These are phyloP conservation scores for Filobasidium uniguttulatum DNA, from an alignment of 1,284 basidiomycete genomes.

Conservation along the genomic window DNA sequence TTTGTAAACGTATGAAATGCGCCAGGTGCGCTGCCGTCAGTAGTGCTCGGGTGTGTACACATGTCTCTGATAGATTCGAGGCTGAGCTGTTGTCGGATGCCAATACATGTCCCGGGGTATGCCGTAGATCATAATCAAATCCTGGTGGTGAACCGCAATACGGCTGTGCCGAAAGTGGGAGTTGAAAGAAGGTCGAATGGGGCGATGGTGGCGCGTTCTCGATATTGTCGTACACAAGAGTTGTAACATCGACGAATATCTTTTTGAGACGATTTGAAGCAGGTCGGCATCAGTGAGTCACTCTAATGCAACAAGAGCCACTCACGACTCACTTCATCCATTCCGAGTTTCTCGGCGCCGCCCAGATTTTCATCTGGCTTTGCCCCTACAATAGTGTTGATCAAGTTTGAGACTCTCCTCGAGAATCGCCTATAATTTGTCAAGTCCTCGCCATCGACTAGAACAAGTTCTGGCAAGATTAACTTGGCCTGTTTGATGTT, in stretches of 20 bases:
- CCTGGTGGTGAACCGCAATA: background rate
- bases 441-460: slow-evolving; percentile 36
- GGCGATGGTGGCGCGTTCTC: background rate
- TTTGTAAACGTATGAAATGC: slow-evolving; percentile 22
- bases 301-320: background rate
- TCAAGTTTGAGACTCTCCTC: slow-evolving; percentile 23
- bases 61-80: too few relatives aligned
- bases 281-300: background rate
- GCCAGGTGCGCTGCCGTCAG: slow-evolving; percentile 28
- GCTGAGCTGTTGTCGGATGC: too few relatives aligned
- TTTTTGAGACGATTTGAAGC: background rate
- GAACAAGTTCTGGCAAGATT: slow-evolving; percentile 22
- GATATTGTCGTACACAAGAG: slow-evolving; percentile 26
- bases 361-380: background rate
- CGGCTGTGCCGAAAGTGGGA: background rate
- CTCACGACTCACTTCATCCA: slow-evolving; percentile 28
- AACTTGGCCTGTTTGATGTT: slow-evolving; percentile 26
- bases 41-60: background rate
- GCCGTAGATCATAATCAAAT: too few relatives aligned
- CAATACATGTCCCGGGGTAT: background rate
- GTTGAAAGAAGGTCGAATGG: background rate
- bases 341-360: slow-evolving; percentile 33
- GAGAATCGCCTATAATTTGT: slow-evolving; percentile 29
- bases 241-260: slow-evolving; percentile 32
- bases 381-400: slow-evolving; percentile 21